Evolutionary conservation across 345 rosid genomes (phyloP), one percentile per base, ranked within the genome.

Genomic region (Turritis glabra): DNA sequence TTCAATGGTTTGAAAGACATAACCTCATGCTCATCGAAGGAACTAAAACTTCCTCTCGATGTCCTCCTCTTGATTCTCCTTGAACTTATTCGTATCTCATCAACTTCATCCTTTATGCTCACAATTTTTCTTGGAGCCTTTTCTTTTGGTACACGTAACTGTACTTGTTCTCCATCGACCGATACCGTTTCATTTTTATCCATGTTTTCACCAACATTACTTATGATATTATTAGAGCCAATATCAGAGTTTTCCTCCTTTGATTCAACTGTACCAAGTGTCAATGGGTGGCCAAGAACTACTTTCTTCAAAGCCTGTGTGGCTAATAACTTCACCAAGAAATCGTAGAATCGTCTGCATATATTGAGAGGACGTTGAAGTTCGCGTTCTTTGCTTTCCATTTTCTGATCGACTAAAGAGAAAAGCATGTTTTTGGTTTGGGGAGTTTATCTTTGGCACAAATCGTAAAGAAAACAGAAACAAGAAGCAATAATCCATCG

Each of bases 1-100:
- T 75, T 75, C 74, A 75, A 29, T 75, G 79, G 79, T 67, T 40
- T 51, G 13, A 67, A 52, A 46, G 67, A 47, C 44, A 30, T 66
- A 57, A 37, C 32, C n/a, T 67, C 74, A 50, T 60, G 4, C 3
- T 75, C 65, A 7, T 60, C 38, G 12, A 67, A 58, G 2, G 79
- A 40, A 51, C 35, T n/a, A 67, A 75, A 60, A 51, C 74, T 75
- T 48, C 56, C 79, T 40, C 68, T 52, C 0, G 74, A 75, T 40
- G 74, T 19, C 63, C 62, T 75, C 56, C 27, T 75, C 69, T 75
- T 75, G 35, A 75, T 68, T 60, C 73, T 75, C 63, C 63, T 40
- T 40, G 79, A 75, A 75, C 56, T 50, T 67, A 75, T 75, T 68
- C 56, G 43, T 29, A 75, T 68, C 56, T 75, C 74, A 67, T 75